phyloP scores from a whole-genome alignment of 2,329 filamentous ascomycete genomes.

The Cadophora sp. region DNA sequence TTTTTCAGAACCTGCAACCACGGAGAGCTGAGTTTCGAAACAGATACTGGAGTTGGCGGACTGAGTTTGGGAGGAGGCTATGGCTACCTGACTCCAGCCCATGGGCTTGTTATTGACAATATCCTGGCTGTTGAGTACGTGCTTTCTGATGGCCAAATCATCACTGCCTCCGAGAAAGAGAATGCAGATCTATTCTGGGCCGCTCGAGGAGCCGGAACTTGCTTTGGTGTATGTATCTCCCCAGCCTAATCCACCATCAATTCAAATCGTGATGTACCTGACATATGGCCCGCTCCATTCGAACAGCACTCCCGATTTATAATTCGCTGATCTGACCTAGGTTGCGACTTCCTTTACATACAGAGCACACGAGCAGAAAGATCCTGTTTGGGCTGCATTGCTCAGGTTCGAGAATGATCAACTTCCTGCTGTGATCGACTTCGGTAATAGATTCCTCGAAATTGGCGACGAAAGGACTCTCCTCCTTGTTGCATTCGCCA shows the following conservation, averaged over 20 bases:
- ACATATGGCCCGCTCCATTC: background rate
- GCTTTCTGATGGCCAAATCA: conserved; percentile 32
- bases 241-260: conserved; percentile 10
- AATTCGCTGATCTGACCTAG: conserved; percentile 14
- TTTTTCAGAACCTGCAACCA: background rate
- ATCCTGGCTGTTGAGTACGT: conserved; percentile 32
- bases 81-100: conserved; percentile 57
- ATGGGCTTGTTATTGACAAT: conserved; percentile 38
- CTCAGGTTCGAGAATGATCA: conserved; percentile 27
- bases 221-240: conserved; percentile 28
- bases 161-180: conserved; percentile 25
- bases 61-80: conserved; percentile 46
- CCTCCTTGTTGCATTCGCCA: conserved; percentile 4
- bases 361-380: conserved; percentile 28
- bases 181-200: conserved; percentile 38
- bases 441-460: conserved; percentile 26
- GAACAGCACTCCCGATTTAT: background rate
- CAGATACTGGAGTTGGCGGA: conserved; percentile 28
- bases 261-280: conserved; percentile 3
- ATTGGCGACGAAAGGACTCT: background rate
- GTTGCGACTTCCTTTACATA: conserved; percentile 12
- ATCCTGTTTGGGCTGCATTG: conserved; percentile 31
- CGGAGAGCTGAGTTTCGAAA: background rate
- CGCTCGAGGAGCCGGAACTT: conserved; percentile 31
- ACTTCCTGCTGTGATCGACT: conserved; percentile 25